phyloP scores from a whole-genome alignment of 106 monocot species.

The Dendrobium chrysotoxum region DNA sequence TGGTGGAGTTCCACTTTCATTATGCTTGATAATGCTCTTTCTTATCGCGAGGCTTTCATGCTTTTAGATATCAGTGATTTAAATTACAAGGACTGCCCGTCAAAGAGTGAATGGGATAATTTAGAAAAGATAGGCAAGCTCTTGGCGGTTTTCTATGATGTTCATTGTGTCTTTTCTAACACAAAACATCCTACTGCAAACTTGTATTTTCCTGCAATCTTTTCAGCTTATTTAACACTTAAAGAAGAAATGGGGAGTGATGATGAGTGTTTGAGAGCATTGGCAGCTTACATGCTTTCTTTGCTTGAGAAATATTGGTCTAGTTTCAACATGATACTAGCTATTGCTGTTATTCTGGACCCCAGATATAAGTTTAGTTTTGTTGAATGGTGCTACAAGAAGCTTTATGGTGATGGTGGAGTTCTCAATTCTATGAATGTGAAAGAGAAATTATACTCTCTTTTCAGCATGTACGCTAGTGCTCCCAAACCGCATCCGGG shows the following conservation, averaged over 20 bases:
- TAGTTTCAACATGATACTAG: not conserved
- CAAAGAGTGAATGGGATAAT: slow-evolving; percentile 4
- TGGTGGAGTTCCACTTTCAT: slow-evolving; percentile 4
- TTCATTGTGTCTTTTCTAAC: not conserved
- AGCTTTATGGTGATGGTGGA: not conserved
- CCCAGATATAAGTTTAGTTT: slow-evolving; percentile 5
- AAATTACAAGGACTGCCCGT: not conserved
- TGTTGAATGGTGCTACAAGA: not conserved
- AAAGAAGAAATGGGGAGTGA: not conserved
- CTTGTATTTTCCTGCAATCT: slow-evolving; percentile 8
- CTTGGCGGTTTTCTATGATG: slow-evolving; percentile 3
- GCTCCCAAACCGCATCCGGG: not conserved
- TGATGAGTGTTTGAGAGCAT: not conserved
- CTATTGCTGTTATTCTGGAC: slow-evolving; percentile 9
- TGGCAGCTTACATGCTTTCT: not conserved
- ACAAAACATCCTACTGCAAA: slow-evolving; percentile 8
- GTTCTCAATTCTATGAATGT: not conserved
- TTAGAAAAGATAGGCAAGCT: slow-evolving; percentile 3
- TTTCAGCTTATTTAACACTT: not conserved
- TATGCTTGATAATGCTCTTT: slow-evolving; percentile 11
- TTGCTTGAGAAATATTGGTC: slow-evolving; percentile 7
- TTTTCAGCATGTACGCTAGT: not conserved
- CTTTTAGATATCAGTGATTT: slow-evolving; percentile 5
- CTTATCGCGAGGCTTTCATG: not conserved
- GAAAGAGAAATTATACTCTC: slow-evolving; percentile 5